Evolutionary conservation across 73 alveolate genomes (phyloP).

Genomic region (Paraurostyla sp.): DNA sequence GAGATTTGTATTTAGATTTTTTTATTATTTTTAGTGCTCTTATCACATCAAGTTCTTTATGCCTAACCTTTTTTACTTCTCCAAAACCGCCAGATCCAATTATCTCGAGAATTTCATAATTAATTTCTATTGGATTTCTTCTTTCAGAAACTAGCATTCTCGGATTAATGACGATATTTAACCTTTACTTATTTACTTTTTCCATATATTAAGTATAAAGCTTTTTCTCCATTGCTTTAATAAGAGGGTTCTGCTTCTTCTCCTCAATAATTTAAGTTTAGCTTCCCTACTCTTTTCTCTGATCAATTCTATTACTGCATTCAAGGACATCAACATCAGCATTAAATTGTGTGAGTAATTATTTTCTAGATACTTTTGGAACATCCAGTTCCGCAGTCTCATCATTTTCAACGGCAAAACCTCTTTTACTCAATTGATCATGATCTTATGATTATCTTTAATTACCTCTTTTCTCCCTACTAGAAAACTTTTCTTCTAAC

Average conservation of each 20-base stretch:
- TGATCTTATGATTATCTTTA: neutral
- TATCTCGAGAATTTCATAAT: constrained; percentile 50
- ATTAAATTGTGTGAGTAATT: neutral
- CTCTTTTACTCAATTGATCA: neutral
- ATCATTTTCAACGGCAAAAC: neutral
- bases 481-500: neutral
- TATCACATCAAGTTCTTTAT: constrained; percentile 53
- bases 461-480: neutral
- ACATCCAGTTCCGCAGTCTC: neutral
- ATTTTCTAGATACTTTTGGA: constrained; percentile 11
- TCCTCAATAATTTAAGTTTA: neutral
- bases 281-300: neutral
- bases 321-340: neutral
- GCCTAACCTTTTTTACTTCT: constrained; percentile 61
- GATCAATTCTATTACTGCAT: constrained; percentile 18
- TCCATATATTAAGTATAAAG: neutral
- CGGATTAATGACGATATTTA: constrained; percentile 36
- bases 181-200: neutral
- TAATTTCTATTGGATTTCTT: constrained; percentile 46
- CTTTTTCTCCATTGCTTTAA: neutral
- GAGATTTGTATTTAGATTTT: constrained; percentile 50
- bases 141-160: constrained; percentile 60
- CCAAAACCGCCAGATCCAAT: constrained; percentile 73
- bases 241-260: neutral
- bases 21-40: constrained; percentile 71